These are phyloP conservation scores for Xylariaceae sp. DNA, from an alignment of 2,329 filamentous ascomycete species.

Conservation along the genomic window DNA sequence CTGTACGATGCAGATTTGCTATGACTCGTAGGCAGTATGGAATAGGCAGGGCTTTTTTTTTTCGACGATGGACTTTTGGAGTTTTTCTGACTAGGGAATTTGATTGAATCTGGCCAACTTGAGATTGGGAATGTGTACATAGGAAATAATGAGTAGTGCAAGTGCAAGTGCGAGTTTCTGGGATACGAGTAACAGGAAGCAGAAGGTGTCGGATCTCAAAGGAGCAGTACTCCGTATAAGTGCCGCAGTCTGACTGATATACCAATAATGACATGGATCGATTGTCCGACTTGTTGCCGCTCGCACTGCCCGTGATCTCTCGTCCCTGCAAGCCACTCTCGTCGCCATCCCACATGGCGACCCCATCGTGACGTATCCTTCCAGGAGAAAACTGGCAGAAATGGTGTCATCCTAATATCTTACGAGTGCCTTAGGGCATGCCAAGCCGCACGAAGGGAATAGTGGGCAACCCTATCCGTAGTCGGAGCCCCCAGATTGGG, in stretches of 20 bases:
- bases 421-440: neutral
- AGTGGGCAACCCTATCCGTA: neutral
- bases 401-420: neutral
- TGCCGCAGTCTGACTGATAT: too few species aligned
- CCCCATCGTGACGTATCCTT: neutral
- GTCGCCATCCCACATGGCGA: neutral
- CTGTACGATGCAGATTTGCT: slow-evolving; percentile 36
- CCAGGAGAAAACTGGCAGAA: neutral
- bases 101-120: too few species aligned
- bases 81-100: neutral
- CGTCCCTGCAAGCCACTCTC: neutral
- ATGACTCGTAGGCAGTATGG: slow-evolving; percentile 20
- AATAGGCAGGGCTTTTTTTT: neutral
- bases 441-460: neutral
- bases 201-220: too few species aligned
- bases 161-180: too few species aligned
- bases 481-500: neutral
- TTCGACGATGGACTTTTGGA: neutral
- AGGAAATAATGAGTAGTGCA: too few species aligned
- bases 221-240: too few species aligned
- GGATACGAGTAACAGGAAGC: too few species aligned
- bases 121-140: too few species aligned
- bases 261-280: neutral
- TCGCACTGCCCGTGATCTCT: neutral
- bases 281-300: neutral